Evolutionary conservation across 1,139 yeast genomes (phyloP).

Genomic region (Pichia sp.): DNA sequence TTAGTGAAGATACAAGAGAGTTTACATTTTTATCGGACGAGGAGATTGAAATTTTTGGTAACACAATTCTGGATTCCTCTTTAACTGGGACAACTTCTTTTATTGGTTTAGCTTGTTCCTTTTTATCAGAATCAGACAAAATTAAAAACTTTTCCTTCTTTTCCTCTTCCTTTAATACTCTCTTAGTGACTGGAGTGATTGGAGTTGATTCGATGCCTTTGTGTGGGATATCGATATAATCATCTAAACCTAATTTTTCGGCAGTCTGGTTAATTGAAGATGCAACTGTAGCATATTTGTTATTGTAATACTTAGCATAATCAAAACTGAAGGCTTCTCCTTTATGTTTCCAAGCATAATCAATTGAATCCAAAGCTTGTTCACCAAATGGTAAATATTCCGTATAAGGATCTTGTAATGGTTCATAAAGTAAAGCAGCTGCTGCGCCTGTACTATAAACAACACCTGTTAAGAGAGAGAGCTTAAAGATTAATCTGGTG

Average conservation of each 20-base stretch:
- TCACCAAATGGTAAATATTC: conserved; percentile 60
- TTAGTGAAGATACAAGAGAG: conserved; percentile 30
- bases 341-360: conserved; percentile 34
- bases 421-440: conserved; percentile 36
- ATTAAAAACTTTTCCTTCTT: conserved; percentile 10
- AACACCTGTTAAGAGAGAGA: conserved; percentile 32
- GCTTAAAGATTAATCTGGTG: conserved; percentile 29
- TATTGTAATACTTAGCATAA: conserved; percentile 17
- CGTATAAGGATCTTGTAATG: conserved; percentile 43
- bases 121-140: conserved; percentile 13
- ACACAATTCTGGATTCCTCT: conserved; percentile 9
- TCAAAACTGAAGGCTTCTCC: conserved; percentile 29
- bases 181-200: conserved; percentile 1
- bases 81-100: conserved; percentile 1
- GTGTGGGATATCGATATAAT: conserved; percentile 39
- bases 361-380: conserved; percentile 42
- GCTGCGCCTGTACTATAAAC: conserved; percentile 41
- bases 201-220: conserved; percentile 32
- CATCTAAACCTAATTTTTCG: conserved; percentile 34
- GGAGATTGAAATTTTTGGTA: conserved; percentile 28
- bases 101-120: not conserved
- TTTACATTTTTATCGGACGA: conserved; percentile 30
- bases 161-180: conserved; percentile 2
- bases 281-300: conserved; percentile 16
- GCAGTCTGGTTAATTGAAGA: conserved; percentile 29